These are phyloP conservation scores for Ulota crispa DNA, from an alignment of 225 moss, liverwort and hornwort species.

Conservation along the genomic window DNA sequence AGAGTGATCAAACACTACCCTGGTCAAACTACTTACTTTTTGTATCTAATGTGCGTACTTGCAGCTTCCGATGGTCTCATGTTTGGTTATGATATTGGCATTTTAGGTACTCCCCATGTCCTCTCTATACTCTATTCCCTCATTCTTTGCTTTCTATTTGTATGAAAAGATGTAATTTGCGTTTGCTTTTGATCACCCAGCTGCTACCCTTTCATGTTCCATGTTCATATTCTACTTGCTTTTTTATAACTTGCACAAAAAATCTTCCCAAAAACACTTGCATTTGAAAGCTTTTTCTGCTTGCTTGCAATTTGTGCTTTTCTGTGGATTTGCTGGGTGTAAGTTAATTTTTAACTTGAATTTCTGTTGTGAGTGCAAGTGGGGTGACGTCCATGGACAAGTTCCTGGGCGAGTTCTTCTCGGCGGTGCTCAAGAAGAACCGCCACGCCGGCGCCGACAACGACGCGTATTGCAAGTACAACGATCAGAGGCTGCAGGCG, in stretches of 20 bases:
- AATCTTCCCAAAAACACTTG: too few species aligned
- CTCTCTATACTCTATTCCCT: too few species aligned
- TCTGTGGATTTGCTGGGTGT: too few species aligned
- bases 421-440: slow-evolving; percentile 9
- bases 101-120: neutral
- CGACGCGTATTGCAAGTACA: slow-evolving; percentile 50
- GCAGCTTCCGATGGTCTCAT: slow-evolving; percentile 26
- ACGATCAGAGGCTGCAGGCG: slow-evolving; percentile 48
- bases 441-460: neutral
- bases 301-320: too few species aligned
- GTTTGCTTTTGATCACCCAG: too few species aligned
- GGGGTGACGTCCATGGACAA: slow-evolving; percentile 36
- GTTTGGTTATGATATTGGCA: slow-evolving; percentile 36
- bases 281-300: too few species aligned
- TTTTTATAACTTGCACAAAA: too few species aligned
- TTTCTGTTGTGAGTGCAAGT: neutral
- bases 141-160: too few species aligned
- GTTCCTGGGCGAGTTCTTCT: slow-evolving; percentile 54
- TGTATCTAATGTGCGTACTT: neutral
- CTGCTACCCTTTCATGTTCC: too few species aligned
- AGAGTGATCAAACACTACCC: neutral
- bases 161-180: too few species aligned
- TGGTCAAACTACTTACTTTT: neutral
- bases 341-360: too few species aligned
- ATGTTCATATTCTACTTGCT: too few species aligned